These are phyloP conservation scores for Cladosporium sp. DNA, from an alignment of 2,329 filamentous ascomycete genomes.

Conservation along the genomic window DNA sequence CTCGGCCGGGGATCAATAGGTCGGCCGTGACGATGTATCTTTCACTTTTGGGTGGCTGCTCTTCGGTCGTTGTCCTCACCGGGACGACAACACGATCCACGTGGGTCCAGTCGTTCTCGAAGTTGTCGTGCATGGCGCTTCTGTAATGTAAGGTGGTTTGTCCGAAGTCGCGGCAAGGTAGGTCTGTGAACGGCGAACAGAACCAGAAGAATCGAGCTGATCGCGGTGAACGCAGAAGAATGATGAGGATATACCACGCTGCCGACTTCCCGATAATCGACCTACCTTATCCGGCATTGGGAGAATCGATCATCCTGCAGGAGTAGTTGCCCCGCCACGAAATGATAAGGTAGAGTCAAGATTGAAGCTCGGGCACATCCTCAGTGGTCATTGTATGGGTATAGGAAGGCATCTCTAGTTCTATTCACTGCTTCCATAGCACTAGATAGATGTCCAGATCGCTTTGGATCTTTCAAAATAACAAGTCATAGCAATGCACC, in stretches of 20 bases:
- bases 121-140: neutral
- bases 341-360: too few relatives aligned
- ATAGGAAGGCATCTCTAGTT: too few relatives aligned
- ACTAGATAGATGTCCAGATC: too few relatives aligned
- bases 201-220: neutral
- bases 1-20: constrained; percentile 47
- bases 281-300: neutral
- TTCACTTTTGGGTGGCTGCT: neutral
- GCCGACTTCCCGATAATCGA: neutral
- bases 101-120: neutral
- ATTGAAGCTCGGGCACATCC: too few relatives aligned
- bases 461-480: too few relatives aligned
- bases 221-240: too few relatives aligned
- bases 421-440: too few relatives aligned
- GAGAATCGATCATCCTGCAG: too few relatives aligned
- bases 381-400: too few relatives aligned
- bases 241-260: too few relatives aligned
- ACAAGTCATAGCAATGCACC: too few relatives aligned
- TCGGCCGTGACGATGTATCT: constrained; percentile 21
- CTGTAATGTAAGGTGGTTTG: neutral
- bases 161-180: neutral
- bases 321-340: too few relatives aligned
- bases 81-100: neutral
- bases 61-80: neutral
- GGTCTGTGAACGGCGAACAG: neutral